Percentiles rank a stretch among this genome's conserved stretches.
These are phyloP conservation scores for Trichoderma sp. DNA, from an alignment of 2,329 filamentous ascomycete genomes.

Conservation along the genomic window DNA sequence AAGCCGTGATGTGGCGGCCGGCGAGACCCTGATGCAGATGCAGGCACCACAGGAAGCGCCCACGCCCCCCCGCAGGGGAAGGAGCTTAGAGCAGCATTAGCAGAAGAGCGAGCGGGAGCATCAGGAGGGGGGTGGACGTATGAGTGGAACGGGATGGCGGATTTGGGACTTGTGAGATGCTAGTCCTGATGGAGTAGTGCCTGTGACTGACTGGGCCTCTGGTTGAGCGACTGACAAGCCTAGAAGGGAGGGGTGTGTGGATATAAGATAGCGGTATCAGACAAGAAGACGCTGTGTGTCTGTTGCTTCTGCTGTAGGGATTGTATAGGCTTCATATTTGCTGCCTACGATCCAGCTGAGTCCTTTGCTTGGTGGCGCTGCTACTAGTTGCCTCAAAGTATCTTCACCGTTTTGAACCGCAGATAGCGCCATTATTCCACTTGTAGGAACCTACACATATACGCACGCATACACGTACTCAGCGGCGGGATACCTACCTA, in stretches of 20 bases:
- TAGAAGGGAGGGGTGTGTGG: not conserved
- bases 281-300: no score
- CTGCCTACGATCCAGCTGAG: not conserved
- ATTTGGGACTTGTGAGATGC: not conserved
- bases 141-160: not conserved
- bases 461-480: not conserved
- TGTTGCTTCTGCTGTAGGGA: not conserved
- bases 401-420: not conserved
- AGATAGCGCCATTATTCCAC: not conserved
- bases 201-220: not conserved
- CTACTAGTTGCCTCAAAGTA: not conserved
- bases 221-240: not conserved
- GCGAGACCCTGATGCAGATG: slow-evolving; percentile 30
- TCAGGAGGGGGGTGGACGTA: not conserved
- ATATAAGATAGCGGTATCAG: not conserved
- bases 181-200: not conserved
- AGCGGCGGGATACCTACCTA: not conserved
- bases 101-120: slow-evolving; percentile 1
- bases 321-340: not conserved
- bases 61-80: slow-evolving; percentile 26
- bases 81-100: slow-evolving; percentile 21
- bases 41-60: slow-evolving; percentile 31
- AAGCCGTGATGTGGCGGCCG: slow-evolving; percentile 31
- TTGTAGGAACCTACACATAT: not conserved
- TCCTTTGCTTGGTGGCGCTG: not conserved